Percentiles rank a stretch among this genome's conserved stretches.
These are phyloP conservation scores for Dissophora globulifera DNA, from an alignment of 192 early-diverging fungal genomes.

Conservation along the genomic window DNA sequence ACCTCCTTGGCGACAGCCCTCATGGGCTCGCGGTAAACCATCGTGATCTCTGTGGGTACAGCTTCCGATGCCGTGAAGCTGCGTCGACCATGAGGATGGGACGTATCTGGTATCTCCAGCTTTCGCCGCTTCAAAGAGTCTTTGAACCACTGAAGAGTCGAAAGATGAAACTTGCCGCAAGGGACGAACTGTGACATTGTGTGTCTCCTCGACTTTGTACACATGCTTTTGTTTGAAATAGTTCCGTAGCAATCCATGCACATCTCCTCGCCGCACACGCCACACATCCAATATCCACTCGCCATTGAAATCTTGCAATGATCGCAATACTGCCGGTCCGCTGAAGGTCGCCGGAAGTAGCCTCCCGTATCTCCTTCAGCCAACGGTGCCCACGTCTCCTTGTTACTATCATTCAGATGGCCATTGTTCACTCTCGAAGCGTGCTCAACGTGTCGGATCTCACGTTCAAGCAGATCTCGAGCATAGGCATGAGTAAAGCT, in stretches of 20 bases:
- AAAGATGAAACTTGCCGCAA: slow-evolving; percentile 6
- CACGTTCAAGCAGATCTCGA: neutral
- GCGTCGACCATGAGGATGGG: too few species aligned
- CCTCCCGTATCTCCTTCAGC: neutral
- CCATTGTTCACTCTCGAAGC: neutral
- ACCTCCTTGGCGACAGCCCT: too few species aligned
- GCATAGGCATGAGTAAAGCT: neutral
- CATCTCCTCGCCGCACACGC: slow-evolving; percentile 9
- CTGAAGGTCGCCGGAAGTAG: slow-evolving; percentile 4
- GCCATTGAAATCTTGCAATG: slow-evolving; percentile 8
- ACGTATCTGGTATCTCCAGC: too few species aligned
- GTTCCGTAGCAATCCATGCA: slow-evolving; percentile 9
- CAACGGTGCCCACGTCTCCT: too few species aligned
- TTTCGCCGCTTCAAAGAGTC: neutral
- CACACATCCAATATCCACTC: slow-evolving; percentile 6
- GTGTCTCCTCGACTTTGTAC: slow-evolving; percentile 1
- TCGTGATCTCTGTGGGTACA: too few species aligned
- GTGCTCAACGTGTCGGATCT: neutral
- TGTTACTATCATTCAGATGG: too few species aligned
- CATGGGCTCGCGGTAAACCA: too few species aligned
- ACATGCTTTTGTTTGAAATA: neutral
- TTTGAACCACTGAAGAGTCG: neutral
- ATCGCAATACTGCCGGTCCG: slow-evolving; percentile 8
- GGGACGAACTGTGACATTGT: slow-evolving; percentile 4
- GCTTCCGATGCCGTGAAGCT: too few species aligned